phyloP scores from a whole-genome alignment of 2,329 filamentous ascomycete species.

The Bipolaris cookei region DNA sequence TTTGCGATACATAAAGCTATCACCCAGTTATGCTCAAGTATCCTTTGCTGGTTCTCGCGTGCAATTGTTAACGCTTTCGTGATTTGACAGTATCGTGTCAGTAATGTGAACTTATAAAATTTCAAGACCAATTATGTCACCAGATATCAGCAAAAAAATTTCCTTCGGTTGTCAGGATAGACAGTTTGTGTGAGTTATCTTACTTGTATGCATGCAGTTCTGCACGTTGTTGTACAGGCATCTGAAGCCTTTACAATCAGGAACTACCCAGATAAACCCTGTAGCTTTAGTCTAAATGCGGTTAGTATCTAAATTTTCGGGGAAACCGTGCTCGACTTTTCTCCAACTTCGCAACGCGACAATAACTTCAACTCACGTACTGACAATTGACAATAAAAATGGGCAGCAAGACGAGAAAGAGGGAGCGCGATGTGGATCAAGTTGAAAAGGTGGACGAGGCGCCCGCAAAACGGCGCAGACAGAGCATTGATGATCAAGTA shows the following conservation, averaged over 20 bases:
- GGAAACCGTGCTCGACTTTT: constrained; percentile 15
- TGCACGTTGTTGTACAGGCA: neutral
- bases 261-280: neutral
- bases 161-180: neutral
- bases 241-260: neutral
- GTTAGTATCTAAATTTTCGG: constrained; percentile 18
- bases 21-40: too few relatives aligned
- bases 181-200: neutral
- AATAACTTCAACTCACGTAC: constrained; percentile 1
- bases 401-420: constrained; percentile 38
- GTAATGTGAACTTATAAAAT: neutral
- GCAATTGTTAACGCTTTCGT: neutral
- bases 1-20: neutral
- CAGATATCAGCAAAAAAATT: too few relatives aligned
- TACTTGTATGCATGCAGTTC: neutral
- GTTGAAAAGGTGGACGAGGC: constrained; percentile 25
- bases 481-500: constrained; percentile 50
- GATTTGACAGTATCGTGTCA: neutral
- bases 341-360: constrained; percentile 12
- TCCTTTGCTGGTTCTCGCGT: neutral
- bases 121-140: neutral
- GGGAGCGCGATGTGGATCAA: constrained; percentile 32
- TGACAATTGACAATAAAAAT: constrained; percentile 19
- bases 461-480: constrained; percentile 43
- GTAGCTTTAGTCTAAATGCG: neutral